Conservation (phyloP, 768 basidiomycete genomes). For the Neoboletus magnificus region DNA sequence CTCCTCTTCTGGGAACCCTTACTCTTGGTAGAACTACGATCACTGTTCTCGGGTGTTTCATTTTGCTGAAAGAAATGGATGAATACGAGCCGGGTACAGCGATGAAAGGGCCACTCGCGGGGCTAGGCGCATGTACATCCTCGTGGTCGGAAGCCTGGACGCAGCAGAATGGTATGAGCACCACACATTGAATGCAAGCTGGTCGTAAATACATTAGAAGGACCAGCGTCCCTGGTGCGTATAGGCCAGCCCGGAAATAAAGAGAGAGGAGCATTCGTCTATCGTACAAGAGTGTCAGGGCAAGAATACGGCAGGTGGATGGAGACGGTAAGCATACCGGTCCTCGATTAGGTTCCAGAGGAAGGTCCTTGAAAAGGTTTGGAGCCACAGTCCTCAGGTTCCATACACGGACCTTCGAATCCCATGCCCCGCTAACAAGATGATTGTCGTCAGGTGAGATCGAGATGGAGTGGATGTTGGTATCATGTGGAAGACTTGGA, state of each 20-base stretch:
- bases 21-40: not conserved
- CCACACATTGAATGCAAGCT: not conserved
- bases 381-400: constrained; percentile 11
- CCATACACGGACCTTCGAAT: constrained; percentile 17
- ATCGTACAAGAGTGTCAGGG: not conserved
- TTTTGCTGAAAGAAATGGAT: not conserved
- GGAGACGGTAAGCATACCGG: constrained; percentile 2
- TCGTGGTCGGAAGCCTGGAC: not conserved
- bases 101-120: not conserved
- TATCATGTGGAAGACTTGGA: constrained; percentile 13
- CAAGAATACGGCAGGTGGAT: no score
- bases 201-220: not conserved
- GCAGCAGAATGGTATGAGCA: not conserved
- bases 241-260: not conserved
- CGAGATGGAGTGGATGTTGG: constrained; percentile 7
- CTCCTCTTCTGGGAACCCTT: not conserved
- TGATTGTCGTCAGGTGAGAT: constrained; percentile 14
- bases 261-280: not conserved
- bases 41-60: not conserved
- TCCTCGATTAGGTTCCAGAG: constrained; percentile 12
- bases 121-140: not conserved
- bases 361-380: constrained; percentile 10
- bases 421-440: constrained; percentile 18
- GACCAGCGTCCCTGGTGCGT: not conserved
- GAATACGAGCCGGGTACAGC: not conserved